phyloP scores from a whole-genome alignment of 345 rosid species.

The Brassica nigra region DNA sequence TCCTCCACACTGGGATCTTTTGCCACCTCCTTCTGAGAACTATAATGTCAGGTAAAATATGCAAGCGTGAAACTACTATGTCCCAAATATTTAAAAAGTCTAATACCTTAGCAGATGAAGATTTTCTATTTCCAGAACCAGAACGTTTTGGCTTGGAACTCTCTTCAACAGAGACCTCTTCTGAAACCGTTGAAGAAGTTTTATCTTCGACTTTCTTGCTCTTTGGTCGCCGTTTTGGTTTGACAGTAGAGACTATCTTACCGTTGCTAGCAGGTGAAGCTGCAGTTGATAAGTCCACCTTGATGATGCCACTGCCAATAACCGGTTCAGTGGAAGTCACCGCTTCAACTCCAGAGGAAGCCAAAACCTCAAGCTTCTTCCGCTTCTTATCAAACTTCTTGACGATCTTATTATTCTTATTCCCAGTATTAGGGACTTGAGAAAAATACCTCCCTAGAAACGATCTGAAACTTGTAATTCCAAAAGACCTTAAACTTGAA shows the following conservation, averaged over 20 bases:
- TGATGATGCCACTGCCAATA: conserved; percentile 25
- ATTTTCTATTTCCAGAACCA: no score
- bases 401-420: not conserved
- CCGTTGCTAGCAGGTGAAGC: conserved; percentile 24
- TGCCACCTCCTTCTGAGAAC: conserved; percentile 48
- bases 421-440: conserved; percentile 33
- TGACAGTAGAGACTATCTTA: conserved; percentile 3
- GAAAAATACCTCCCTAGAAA: conserved; percentile 47
- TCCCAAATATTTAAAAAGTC: not conserved
- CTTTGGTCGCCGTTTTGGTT: conserved; percentile 46
- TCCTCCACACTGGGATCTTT: not conserved
- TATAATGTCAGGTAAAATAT: conserved; percentile 38
- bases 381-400: conserved; percentile 38
- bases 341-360: conserved; percentile 32
- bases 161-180: no score
- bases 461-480: conserved; percentile 16
- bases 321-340: conserved; percentile 37
- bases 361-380: conserved; percentile 46
- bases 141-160: no score
- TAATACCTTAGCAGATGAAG: no score
- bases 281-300: conserved; percentile 35
- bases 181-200: no score
- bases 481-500: conserved; percentile 27
- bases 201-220: not conserved
- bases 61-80: conserved; percentile 14